phyloP scores from a whole-genome alignment of 2,329 filamentous ascomycete species.

The Alternaria novae-zelandiae region DNA sequence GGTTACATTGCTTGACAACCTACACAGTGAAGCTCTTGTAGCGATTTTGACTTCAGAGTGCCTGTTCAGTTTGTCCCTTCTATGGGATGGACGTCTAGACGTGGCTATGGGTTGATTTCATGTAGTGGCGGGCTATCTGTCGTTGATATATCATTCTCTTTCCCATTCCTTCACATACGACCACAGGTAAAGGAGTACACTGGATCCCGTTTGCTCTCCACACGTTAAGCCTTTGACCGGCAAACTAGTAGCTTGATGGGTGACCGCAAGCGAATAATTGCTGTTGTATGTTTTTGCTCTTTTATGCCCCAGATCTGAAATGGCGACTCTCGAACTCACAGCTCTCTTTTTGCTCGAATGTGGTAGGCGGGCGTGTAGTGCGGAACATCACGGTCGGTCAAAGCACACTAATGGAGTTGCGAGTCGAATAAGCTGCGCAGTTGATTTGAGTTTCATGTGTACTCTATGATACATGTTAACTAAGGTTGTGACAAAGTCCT shows the following conservation, averaged over 20 bases:
- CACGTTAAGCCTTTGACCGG: not conserved
- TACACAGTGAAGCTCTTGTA: not conserved
- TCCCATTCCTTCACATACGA: not conserved
- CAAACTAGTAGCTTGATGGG: not conserved
- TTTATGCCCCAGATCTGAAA: not conserved
- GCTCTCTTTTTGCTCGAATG: not conserved
- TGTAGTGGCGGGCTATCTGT: no score
- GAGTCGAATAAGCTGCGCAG: not conserved
- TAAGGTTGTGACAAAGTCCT: not conserved
- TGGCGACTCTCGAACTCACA: not conserved
- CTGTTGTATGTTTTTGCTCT: not conserved
- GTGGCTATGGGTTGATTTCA: not conserved
- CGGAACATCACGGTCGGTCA: not conserved
- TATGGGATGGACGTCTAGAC: accelerated
- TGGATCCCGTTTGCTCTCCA: not conserved
- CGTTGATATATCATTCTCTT: no score
- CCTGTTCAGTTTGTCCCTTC: not conserved
- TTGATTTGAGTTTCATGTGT: not conserved
- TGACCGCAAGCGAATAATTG: not conserved
- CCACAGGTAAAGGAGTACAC: not conserved
- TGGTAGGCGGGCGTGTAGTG: not conserved
- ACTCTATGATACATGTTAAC: not conserved
- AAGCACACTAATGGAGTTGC: not conserved
- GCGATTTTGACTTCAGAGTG: not conserved
- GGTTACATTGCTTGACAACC: not conserved